These are phyloP conservation scores for Sparassis latifolia DNA, from an alignment of 1,284 basidiomycete species.

Conservation along the genomic window DNA sequence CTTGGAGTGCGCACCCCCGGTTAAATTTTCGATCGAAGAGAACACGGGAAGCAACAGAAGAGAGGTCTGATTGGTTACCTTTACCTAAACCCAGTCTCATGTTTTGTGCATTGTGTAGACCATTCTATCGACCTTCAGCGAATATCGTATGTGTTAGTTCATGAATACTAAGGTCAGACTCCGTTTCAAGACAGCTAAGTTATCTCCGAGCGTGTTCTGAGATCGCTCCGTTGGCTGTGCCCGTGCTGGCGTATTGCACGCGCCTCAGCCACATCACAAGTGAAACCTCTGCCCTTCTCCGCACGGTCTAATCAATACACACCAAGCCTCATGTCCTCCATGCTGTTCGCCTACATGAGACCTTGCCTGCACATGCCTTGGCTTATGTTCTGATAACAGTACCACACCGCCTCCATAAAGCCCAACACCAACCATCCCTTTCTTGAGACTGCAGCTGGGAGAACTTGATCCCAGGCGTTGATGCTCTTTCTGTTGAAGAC, in stretches of 20 bases:
- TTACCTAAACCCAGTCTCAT: too few relatives aligned
- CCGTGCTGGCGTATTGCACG: not conserved
- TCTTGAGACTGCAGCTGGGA: not conserved
- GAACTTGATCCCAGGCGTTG: not conserved
- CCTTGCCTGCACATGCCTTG: conserved; percentile 4
- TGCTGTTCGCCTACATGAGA: conserved; percentile 18
- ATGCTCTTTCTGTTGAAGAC: conserved; percentile 1
- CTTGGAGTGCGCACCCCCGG: too few relatives aligned
- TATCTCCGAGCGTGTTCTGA: too few relatives aligned
- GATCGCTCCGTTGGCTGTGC: not conserved
- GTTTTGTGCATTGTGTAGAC: too few relatives aligned
- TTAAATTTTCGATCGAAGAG: too few relatives aligned
- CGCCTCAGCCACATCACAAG: conserved; percentile 2
- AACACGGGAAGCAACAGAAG: too few relatives aligned
- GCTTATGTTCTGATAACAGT: conserved; percentile 6
- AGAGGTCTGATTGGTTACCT: too few relatives aligned
- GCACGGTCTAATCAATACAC: conserved; percentile 16
- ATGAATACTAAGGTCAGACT: too few relatives aligned
- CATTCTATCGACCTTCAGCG: too few relatives aligned
- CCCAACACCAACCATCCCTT: conserved; percentile 1
- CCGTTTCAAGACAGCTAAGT: too few relatives aligned
- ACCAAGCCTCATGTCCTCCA: conserved; percentile 21
- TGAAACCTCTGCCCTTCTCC: conserved; percentile 10
- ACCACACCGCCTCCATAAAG: conserved; percentile 6
- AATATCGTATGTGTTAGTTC: too few relatives aligned